phyloP scores from a whole-genome alignment of 768 basidiomycete genomes.

The Amanita thiersii region DNA sequence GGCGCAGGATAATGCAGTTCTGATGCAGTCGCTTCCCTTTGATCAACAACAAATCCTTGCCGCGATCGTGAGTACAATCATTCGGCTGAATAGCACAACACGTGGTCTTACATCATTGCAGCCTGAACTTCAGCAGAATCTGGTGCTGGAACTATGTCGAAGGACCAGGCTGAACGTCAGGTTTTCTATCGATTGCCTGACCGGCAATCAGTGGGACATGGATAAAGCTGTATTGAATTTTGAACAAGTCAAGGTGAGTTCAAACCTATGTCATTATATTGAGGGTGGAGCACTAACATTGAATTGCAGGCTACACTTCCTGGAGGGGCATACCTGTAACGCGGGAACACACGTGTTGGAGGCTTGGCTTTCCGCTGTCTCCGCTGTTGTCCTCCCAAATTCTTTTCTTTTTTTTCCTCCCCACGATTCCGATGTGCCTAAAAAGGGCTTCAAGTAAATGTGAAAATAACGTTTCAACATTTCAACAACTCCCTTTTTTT shows the following conservation, averaged over 20 bases:
- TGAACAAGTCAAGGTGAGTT: conserved; percentile 75
- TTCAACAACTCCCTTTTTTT: too few species aligned
- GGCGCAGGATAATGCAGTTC: conserved; percentile 18
- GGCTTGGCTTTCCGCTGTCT: too few species aligned
- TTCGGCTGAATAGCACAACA: conserved; percentile 10
- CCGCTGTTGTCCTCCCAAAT: too few species aligned
- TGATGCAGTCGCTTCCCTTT: conserved; percentile 22
- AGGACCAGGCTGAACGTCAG: conserved; percentile 73
- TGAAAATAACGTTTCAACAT: too few species aligned
- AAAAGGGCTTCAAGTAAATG: too few species aligned
- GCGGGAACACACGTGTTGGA: too few species aligned
- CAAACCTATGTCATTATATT: neutral
- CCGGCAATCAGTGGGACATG: conserved; percentile 80
- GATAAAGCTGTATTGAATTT: conserved; percentile 78
- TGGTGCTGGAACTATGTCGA: conserved; percentile 63
- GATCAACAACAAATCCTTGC: conserved; percentile 45
- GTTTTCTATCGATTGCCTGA: conserved; percentile 79
- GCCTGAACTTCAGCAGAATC: conserved; percentile 63
- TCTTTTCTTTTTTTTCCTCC: too few species aligned
- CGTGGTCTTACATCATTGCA: conserved; percentile 18
- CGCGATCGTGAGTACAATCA: conserved; percentile 42
- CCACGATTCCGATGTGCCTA: too few species aligned
- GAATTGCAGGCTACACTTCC: conserved; percentile 35
- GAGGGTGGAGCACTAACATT: conserved; percentile 18
- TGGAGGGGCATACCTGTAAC: conserved; percentile 44